Evolutionary conservation across 1,284 basidiomycete species (phyloP).

Genomic region (Pyrrhoderma noxium): DNA sequence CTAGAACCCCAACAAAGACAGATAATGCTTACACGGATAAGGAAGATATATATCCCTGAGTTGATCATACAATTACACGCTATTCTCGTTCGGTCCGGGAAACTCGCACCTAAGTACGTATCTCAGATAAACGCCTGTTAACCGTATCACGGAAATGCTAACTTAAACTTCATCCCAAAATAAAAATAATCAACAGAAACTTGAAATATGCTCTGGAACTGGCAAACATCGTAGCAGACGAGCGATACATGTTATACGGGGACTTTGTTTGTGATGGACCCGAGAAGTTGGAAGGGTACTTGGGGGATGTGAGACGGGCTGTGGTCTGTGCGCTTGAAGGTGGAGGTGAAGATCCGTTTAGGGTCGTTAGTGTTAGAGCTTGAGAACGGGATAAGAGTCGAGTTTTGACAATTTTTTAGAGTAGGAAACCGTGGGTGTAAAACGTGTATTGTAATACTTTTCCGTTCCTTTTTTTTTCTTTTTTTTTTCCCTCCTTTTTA

Average conservation of each 20-base stretch:
- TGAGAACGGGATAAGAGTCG: too few species aligned
- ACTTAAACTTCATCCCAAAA: not conserved
- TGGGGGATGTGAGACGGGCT: conserved; percentile 64
- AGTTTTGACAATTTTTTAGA: too few species aligned
- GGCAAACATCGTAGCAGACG: conserved; percentile 83
- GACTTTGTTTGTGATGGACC: conserved; percentile 16
- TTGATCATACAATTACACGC: conserved; percentile 82
- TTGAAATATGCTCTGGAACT: conserved; percentile 74
- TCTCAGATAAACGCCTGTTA: not conserved
- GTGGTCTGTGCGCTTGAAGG: conserved; percentile 62
- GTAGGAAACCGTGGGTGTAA: too few species aligned
- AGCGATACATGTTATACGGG: conserved; percentile 75
- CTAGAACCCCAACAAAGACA: conserved; percentile 35
- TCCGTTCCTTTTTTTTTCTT: too few species aligned
- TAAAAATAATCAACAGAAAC: conserved; percentile 70
- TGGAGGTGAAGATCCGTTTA: conserved; percentile 37
- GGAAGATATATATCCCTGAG: conserved; percentile 88
- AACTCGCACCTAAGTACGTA: conserved; percentile 63
- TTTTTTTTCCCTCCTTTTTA: too few species aligned
- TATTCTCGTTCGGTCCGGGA: conserved; percentile 61
- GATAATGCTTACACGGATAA: conserved; percentile 70
- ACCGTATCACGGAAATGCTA: conserved; percentile 1
- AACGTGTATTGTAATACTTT: too few species aligned
- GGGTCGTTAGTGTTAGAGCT: too few species aligned
- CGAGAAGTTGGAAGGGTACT: conserved; percentile 54